A percentile compares a stretch with the other conserved stretches of the same genome.
Conservation (phyloP, 768 basidiomycete species). For the Boletus eberwhitei region DNA sequence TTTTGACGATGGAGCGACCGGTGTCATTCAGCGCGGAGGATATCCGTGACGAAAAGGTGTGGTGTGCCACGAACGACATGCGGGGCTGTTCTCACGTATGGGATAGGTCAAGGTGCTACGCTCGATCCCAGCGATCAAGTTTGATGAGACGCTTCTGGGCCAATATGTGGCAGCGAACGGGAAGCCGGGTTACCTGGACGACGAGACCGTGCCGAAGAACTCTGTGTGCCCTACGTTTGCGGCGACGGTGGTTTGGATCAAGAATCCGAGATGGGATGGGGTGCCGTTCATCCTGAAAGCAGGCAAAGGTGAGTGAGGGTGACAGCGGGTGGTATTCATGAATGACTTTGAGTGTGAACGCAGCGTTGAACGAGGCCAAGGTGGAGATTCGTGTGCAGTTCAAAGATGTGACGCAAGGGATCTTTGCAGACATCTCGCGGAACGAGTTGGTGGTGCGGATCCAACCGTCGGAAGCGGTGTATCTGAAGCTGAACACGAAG, state of each 20-base stretch:
- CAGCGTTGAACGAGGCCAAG: slow-evolving; percentile 97
- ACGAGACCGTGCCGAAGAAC: slow-evolving; percentile 88
- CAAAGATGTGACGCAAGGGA: slow-evolving; percentile 95
- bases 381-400: slow-evolving; percentile 98
- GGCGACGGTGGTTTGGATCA: slow-evolving; percentile 83
- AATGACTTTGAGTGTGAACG: slow-evolving; percentile 6
- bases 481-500: slow-evolving; percentile 96
- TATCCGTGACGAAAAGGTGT: slow-evolving; percentile 97
- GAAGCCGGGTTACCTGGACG: slow-evolving; percentile 99
- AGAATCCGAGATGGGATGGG: slow-evolving; percentile 97
- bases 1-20: slow-evolving; percentile 96
- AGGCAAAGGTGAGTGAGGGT: slow-evolving; percentile 75
- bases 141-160: slow-evolving; percentile 81
- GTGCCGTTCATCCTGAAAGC: slow-evolving; percentile 99
- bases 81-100: slow-evolving; percentile 21
- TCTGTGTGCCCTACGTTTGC: slow-evolving; percentile 96
- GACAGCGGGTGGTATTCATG: slow-evolving; percentile 9
- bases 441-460: slow-evolving; percentile 98
- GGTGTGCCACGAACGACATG: slow-evolving; percentile 3
- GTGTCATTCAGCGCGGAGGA: slow-evolving; percentile 97
- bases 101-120: slow-evolving; percentile 92
- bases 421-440: slow-evolving; percentile 93
- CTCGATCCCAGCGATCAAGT: slow-evolving; percentile 78
- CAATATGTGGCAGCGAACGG: slow-evolving; percentile 88
- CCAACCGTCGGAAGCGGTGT: slow-evolving; percentile 94